Evolutionary conservation across 2,329 filamentous ascomycete genomes (phyloP).

Genomic region (Diplodia sapinea): DNA sequence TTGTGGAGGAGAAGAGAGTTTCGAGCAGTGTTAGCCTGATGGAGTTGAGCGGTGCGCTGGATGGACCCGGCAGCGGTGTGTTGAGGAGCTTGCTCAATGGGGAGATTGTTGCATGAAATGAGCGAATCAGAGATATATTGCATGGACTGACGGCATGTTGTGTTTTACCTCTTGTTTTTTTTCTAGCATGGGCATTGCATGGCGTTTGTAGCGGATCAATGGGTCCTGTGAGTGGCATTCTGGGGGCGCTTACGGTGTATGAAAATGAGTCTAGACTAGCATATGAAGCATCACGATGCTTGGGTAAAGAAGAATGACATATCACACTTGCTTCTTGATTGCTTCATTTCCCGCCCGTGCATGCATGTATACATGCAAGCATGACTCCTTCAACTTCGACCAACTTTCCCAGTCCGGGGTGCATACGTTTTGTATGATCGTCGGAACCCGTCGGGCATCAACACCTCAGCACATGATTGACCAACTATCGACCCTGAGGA

Average conservation of each 20-base stretch:
- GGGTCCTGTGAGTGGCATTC: neutral
- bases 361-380: neutral
- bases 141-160: constrained; percentile 8
- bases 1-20: constrained; percentile 75
- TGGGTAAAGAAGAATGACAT: constrained; percentile 9
- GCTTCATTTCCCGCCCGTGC: neutral
- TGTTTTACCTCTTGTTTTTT: neutral
- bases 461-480: neutral
- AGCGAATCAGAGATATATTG: neutral
- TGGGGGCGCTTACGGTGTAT: constrained; percentile 6
- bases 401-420: neutral
- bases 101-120: constrained; percentile 11
- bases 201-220: neutral
- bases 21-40: constrained; percentile 80
- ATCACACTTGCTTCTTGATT: neutral
- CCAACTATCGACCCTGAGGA: neutral
- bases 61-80: constrained; percentile 51
- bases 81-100: constrained; percentile 42
- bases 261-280: neutral
- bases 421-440: constrained; percentile 9
- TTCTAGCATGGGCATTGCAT: constrained; percentile 9
- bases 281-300: neutral
- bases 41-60: constrained; percentile 72
- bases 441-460: neutral
- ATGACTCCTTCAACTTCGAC: neutral